Base-by-base conservation (phyloP, 768 basidiomycete genomes). In the Crepidotus variabilis region DNA sequence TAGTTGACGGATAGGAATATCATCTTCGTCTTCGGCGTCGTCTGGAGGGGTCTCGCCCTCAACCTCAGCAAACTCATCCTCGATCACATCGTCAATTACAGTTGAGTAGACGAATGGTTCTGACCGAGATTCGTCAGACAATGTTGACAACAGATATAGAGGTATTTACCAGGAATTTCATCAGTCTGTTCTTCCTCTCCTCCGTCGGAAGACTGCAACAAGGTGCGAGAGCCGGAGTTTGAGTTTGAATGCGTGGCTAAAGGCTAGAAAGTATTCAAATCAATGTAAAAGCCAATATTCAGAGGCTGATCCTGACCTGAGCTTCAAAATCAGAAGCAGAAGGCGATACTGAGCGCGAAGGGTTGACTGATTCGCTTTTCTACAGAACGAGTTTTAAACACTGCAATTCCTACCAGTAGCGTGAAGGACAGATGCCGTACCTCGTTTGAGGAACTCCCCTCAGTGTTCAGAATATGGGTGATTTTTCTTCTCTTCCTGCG, bases 1-100 rank as follows among this genome's bases (percentile, higher is more conserved):
- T 8, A 90, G 71, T 0, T 77, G 59, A 6, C 88, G 80, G 46
- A 90, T 72, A 13, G 88, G 88, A 32, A 86, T 60, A 7, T 74
- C 72, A 6, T 65, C 62, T 16, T 75, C 73, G 33, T 66, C 65
- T 20, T 69, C 72, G 50, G 61, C 57, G 0, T 68, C 67, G 6
- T 59, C 56, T 2, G 58, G 57, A 23, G 61, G 54, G 0, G 67
- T 69, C 67, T 84, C 83, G 28, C 78, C 78, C 23, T 70, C 69
- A 23, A 84, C 63, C n/a, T 69, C 63, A 13, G 82, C 59, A 47
- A 75, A 65, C 11, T 69, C 68, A 6, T 73, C 75, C 56, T 81
- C 82, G 13, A 69, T 57, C 16, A 76, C 55, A 46, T 74, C 72
- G 48, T 73, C 68, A 18, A 67, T 63, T 10, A 53, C 52, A 5